Evolutionary conservation across 1,284 basidiomycete genomes (phyloP).

Genomic region (Sporisorium reilianum): DNA sequence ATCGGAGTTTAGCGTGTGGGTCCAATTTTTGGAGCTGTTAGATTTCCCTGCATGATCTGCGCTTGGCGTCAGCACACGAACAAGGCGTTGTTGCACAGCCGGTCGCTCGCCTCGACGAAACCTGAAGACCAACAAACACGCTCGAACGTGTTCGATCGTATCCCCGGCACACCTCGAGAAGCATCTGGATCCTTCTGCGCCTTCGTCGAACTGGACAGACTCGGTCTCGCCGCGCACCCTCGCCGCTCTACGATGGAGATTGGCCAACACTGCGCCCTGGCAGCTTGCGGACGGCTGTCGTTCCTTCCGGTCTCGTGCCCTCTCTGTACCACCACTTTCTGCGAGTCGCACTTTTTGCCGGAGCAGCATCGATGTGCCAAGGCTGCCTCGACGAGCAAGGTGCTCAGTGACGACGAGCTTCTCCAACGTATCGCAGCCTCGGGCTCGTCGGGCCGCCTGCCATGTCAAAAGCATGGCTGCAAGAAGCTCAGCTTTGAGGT

Average conservation of each 20-base stretch:
- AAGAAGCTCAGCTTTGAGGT: constrained; percentile 57
- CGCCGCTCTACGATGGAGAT: constrained; percentile 42
- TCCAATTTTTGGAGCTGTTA: neutral
- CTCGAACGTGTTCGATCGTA: constrained; percentile 13
- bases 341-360: constrained; percentile 58
- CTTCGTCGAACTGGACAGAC: too few relatives aligned
- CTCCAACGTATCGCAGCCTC: constrained; percentile 20
- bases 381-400: constrained; percentile 28
- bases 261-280: constrained; percentile 52
- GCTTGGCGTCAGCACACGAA: neutral
- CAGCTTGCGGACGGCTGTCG: constrained; percentile 49
- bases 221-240: neutral
- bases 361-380: constrained; percentile 51
- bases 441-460: constrained; percentile 39
- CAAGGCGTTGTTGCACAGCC: neutral
- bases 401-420: constrained; percentile 47
- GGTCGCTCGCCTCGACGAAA: neutral
- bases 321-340: constrained; percentile 48
- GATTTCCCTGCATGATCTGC: neutral
- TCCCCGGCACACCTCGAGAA: constrained; percentile 15
- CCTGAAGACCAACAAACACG: constrained; percentile 1
- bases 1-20: constrained; percentile 3
- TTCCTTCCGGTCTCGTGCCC: constrained; percentile 59
- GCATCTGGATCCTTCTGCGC: constrained; percentile 5
- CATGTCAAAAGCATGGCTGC: constrained; percentile 59